phyloP scores from a whole-genome alignment of 2,329 filamentous ascomycete genomes.

The Capronia americana region DNA sequence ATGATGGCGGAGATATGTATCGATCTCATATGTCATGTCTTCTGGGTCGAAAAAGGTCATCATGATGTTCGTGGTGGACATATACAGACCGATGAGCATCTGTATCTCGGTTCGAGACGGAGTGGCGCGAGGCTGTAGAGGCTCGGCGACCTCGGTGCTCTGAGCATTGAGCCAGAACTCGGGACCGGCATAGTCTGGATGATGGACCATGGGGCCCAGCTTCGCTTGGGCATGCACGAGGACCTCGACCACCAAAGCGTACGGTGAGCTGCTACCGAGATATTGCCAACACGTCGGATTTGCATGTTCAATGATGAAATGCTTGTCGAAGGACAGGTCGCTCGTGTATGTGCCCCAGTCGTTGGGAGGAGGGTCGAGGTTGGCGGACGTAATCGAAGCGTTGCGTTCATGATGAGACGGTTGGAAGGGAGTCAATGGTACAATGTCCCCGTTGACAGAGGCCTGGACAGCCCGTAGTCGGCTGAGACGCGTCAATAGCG shows the following conservation, averaged over 20 bases:
- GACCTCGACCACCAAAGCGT: slow-evolving; percentile 39
- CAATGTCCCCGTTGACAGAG: slow-evolving; percentile 32
- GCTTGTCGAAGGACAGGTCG: slow-evolving; percentile 41
- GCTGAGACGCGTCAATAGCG: slow-evolving; percentile 38
- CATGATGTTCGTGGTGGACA: slow-evolving; percentile 42
- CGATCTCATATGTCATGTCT: slow-evolving; percentile 38
- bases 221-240: slow-evolving; percentile 39
- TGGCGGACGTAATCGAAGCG: slow-evolving; percentile 25
- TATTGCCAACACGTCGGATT: slow-evolving; percentile 42
- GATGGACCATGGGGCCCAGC: slow-evolving; percentile 38
- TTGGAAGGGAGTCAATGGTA: slow-evolving; percentile 21
- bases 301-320: slow-evolving; percentile 39
- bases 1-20: slow-evolving; percentile 38
- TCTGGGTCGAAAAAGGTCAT: slow-evolving; percentile 43
- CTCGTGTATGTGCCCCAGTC: slow-evolving; percentile 38
- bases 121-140: slow-evolving; percentile 28
- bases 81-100: slow-evolving; percentile 42
- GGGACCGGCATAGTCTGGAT: slow-evolving; percentile 37
- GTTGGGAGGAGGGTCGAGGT: slow-evolving; percentile 27
- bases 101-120: slow-evolving; percentile 37
- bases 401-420: slow-evolving; percentile 29
- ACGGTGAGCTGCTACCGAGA: slow-evolving; percentile 40
- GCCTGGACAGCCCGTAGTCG: slow-evolving; percentile 38
- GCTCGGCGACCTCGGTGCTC: slow-evolving; percentile 34
- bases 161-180: slow-evolving; percentile 39